phyloP scores from a whole-genome alignment of 805 yeast species.

The Cyberlindnera nakhonratchasimensis region DNA sequence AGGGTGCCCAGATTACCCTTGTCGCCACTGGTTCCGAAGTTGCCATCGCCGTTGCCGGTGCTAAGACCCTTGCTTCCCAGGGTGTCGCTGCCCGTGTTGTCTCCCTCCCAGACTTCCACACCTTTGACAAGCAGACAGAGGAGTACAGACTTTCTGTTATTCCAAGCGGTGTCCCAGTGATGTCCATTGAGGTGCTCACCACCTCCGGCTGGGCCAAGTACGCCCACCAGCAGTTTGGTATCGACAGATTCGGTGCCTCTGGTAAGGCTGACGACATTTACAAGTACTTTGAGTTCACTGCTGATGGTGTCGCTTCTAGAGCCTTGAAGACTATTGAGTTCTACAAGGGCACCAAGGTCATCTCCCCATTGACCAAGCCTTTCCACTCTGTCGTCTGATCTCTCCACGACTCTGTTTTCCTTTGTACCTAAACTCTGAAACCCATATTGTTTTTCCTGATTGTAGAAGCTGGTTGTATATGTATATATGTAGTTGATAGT shows the following conservation, averaged over 20 bases:
- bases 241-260: slow-evolving; percentile 94
- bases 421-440: too few species aligned
- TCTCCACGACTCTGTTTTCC: background rate
- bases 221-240: slow-evolving; percentile 95
- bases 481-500: too few species aligned
- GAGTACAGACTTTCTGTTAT: slow-evolving; percentile 82
- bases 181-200: slow-evolving; percentile 92
- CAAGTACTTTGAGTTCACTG: slow-evolving; percentile 84
- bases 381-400: slow-evolving; percentile 43
- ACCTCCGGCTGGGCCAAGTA: slow-evolving; percentile 92
- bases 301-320: slow-evolving; percentile 87
- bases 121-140: slow-evolving; percentile 79
- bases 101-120: slow-evolving; percentile 87
- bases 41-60: slow-evolving; percentile 73
- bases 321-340: slow-evolving; percentile 74
- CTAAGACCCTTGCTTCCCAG: slow-evolving; percentile 58
- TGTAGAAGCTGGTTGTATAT: too few species aligned
- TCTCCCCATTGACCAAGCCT: slow-evolving; percentile 79
- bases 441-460: background rate
- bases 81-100: slow-evolving; percentile 81
- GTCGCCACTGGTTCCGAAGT: slow-evolving; percentile 95
- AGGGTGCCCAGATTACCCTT: slow-evolving; percentile 65
- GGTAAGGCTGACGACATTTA: slow-evolving; percentile 83
- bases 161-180: slow-evolving; percentile 91
- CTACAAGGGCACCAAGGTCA: slow-evolving; percentile 72